Percentiles rank a stretch among this genome's conserved stretches.
Evolutionary conservation across 129 eudicot genomes (phyloP).

Genomic region (Helianthus tuberosus): DNA sequence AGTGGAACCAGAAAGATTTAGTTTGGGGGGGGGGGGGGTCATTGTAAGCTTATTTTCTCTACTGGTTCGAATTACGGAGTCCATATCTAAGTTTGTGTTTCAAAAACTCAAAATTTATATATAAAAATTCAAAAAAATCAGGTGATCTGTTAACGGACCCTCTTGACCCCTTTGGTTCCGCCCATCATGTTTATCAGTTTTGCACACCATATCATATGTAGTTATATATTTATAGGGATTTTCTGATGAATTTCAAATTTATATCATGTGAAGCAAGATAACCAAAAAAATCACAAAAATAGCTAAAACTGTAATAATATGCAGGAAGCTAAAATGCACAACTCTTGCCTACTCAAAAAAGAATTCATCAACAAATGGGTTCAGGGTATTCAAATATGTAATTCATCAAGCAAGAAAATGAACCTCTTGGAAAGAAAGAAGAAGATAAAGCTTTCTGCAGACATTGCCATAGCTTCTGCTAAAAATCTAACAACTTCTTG

Average conservation of each 20-base stretch:
- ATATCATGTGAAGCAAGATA: not conserved
- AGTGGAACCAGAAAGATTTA: too few species aligned
- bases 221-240: not conserved
- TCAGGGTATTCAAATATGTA: conserved; percentile 56
- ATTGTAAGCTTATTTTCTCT: too few species aligned
- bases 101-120: too few species aligned
- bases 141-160: too few species aligned
- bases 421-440: conserved; percentile 56
- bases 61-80: too few species aligned
- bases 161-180: too few species aligned
- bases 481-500: conserved; percentile 45
- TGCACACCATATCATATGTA: too few species aligned
- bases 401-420: conserved; percentile 55
- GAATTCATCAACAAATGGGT: conserved; percentile 73
- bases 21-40: too few species aligned
- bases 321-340: conserved; percentile 37
- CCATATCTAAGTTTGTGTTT: too few species aligned
- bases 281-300: not conserved
- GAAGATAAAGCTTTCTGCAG: conserved; percentile 75
- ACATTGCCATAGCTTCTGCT: conserved; percentile 81
- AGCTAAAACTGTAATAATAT: not conserved
- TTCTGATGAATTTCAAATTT: not conserved
- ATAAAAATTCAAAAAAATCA: too few species aligned
- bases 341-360: conserved; percentile 35
- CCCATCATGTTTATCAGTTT: too few species aligned